Conservation (phyloP, 768 basidiomycete genomes). For the Hericium erinaceus region DNA sequence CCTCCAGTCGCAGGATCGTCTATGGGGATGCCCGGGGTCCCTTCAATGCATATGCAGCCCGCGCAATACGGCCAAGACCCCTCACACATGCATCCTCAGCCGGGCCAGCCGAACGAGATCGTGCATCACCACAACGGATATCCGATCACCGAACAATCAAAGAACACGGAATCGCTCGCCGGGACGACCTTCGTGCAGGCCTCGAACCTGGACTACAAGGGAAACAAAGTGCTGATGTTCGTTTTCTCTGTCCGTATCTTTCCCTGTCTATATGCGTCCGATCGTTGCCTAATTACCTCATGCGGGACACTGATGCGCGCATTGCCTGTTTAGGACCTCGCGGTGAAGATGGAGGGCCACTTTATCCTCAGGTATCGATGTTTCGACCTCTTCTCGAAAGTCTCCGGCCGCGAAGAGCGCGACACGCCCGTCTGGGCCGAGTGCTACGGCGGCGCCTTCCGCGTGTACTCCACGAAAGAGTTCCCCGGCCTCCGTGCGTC, state of each 20-base stretch:
- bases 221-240: conserved; percentile 48
- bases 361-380: conserved; percentile 61
- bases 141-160: conserved; percentile 39
- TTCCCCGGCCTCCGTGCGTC: conserved; percentile 61
- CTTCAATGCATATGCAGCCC: conserved; percentile 2
- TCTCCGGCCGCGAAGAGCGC: conserved; percentile 23
- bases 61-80: conserved; percentile 1
- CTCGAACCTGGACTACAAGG: conserved; percentile 43
- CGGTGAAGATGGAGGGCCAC: conserved; percentile 56
- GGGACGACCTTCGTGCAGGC: conserved; percentile 53
- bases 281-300: not conserved
- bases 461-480: conserved; percentile 62
- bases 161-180: conserved; percentile 43
- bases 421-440: conserved; percentile 46
- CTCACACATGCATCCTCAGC: conserved; percentile 6
- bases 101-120: conserved; percentile 23
- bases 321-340: conserved; percentile 43
- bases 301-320: not conserved
- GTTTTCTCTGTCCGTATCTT: conserved; percentile 48
- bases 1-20: conserved; percentile 2
- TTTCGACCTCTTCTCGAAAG: conserved; percentile 48
- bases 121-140: conserved; percentile 33
- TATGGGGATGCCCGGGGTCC: not conserved
- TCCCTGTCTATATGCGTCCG: conserved; percentile 2
- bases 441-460: conserved; percentile 54